Evolutionary conservation across 1,284 basidiomycete genomes (phyloP).

Genomic region (Takashimella koratensis): DNA sequence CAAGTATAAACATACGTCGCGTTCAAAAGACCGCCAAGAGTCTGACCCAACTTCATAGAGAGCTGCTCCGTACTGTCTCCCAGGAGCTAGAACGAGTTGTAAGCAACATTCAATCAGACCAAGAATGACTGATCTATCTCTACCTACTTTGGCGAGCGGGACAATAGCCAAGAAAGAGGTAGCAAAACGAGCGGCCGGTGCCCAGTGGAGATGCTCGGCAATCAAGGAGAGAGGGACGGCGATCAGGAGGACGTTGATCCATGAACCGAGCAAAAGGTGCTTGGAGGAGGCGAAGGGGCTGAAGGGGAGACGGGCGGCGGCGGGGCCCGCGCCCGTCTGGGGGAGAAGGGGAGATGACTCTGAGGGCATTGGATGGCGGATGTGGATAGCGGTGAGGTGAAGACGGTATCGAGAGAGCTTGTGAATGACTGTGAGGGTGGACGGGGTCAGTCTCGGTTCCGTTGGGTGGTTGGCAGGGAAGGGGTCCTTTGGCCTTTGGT

Average conservation of each 20-base stretch:
- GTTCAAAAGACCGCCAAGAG: slow-evolving; percentile 78
- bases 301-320: slow-evolving; percentile 13
- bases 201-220: slow-evolving; percentile 55
- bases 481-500: neutral
- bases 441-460: no score
- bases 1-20: slow-evolving; percentile 58
- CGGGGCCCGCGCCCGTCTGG: no score
- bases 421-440: no score
- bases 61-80: slow-evolving; percentile 86
- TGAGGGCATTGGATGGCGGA: neutral
- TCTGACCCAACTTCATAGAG: slow-evolving; percentile 72
- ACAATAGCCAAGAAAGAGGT: slow-evolving; percentile 84
- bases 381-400: neutral
- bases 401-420: neutral
- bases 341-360: neutral
- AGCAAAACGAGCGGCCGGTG: slow-evolving; percentile 74
- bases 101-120: slow-evolving; percentile 9
- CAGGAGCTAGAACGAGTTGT: slow-evolving; percentile 26
- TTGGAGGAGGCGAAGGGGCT: slow-evolving; percentile 55
- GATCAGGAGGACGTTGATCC: slow-evolving; percentile 71
- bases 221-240: slow-evolving; percentile 68
- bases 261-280: slow-evolving; percentile 65
- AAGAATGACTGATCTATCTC: neutral
- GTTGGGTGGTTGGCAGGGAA: neutral
- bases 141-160: slow-evolving; percentile 69